Evolutionary conservation across 2,329 filamentous ascomycete species (phyloP).

Genomic region (Penicillium sp.): DNA sequence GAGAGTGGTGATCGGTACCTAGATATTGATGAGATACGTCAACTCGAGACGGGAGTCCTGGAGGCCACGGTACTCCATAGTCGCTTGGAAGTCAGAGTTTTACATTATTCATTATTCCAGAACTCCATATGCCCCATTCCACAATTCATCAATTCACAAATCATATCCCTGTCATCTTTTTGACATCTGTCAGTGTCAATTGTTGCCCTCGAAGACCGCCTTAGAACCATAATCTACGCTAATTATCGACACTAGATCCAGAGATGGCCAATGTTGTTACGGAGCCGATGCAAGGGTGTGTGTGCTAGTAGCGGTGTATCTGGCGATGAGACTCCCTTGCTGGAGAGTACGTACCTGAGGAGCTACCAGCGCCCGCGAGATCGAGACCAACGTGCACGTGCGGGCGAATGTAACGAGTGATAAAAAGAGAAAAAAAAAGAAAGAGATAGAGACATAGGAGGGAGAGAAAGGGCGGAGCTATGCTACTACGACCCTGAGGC

Average conservation of each 20-base stretch:
- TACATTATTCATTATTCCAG: no score
- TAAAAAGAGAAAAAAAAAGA: no score
- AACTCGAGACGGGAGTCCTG: background rate
- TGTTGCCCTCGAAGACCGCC: background rate
- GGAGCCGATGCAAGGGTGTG: conserved; percentile 2
- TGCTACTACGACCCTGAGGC: background rate
- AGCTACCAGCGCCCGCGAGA: no score
- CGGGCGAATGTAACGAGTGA: no score
- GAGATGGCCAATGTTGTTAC: background rate
- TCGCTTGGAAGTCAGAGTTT: no score
- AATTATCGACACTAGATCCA: no score
- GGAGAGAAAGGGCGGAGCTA: background rate
- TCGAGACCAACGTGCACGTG: no score
- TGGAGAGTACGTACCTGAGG: background rate
- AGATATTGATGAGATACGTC: background rate
- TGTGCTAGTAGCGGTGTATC: conserved; percentile 7
- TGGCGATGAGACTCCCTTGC: background rate
- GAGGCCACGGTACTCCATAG: no score
- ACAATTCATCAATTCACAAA: no score
- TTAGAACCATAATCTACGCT: no score
- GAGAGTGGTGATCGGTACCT: background rate
- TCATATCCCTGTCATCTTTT: conserved; percentile 2
- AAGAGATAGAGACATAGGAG: no score
- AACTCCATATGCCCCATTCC: background rate
- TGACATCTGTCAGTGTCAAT: conserved; percentile 14